phyloP scores from a whole-genome alignment of 768 basidiomycete genomes.

The Fomitopsis serialis region DNA sequence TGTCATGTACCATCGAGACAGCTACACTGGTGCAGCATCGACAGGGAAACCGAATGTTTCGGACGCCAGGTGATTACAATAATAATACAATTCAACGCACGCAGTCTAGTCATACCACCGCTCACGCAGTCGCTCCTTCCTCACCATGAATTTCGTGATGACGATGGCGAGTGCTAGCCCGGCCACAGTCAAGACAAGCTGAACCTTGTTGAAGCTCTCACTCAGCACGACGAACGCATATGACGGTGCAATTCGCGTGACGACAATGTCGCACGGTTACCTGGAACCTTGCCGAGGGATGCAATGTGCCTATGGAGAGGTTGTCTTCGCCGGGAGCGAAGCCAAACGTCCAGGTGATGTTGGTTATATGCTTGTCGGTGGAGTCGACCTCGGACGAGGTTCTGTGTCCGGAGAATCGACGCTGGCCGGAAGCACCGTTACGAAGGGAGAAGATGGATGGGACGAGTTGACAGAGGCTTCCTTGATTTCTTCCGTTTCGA shows the following conservation, averaged over 20 bases:
- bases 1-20: no score
- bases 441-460: constrained; percentile 51
- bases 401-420: constrained; percentile 55
- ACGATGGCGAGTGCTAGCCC: constrained; percentile 71
- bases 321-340: constrained; percentile 55
- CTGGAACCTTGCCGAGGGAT: constrained; percentile 77
- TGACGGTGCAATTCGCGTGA: constrained; percentile 79
- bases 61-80: no score
- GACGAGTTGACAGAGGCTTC: constrained; percentile 38
- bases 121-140: constrained; percentile 57
- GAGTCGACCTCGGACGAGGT: constrained; percentile 37
- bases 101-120: constrained; percentile 56
- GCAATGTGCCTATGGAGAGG: constrained; percentile 56
- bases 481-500: constrained; percentile 40
- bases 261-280: constrained; percentile 80
- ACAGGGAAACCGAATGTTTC: no score
- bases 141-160: constrained; percentile 79
- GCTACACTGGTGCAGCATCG: no score
- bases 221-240: constrained; percentile 89
- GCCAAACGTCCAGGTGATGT: constrained; percentile 62
- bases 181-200: constrained; percentile 77
- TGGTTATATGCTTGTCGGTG: constrained; percentile 43
- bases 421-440: constrained; percentile 34
- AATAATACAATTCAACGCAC: no score
- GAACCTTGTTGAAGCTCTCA: constrained; percentile 89